Evolutionary conservation across 805 yeast genomes (phyloP), one percentile per base, ranked within the genome.

Genomic region (Candida namnaoensis): DNA sequence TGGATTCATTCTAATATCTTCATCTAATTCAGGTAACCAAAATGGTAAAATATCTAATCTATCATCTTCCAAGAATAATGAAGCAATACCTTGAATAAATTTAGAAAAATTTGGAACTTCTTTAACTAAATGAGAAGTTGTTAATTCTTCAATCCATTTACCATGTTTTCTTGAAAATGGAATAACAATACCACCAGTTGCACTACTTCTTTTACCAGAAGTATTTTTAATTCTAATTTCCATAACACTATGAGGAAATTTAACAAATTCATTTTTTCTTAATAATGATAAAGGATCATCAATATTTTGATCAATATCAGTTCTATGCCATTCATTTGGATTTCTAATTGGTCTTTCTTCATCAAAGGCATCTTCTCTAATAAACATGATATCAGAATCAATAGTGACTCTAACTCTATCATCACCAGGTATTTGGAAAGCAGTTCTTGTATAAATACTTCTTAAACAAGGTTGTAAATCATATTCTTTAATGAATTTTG

Each of bases 401-500:
- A 91, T 86, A 36, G 86, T 81, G 46, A 93, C 80, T 59, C 98
- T 80, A 34, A 90, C 82, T 56, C 91, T 77, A 60, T 90, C 95
- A 60, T 93, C 98, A 44, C 97, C 97, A 3, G 99, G 99, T 53
- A 91, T 91, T 69, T 91, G 97, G 70, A 93, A 91, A 3, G 98
- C 98, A 6, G 96, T 86, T 62, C 98, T 76, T 35, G 88, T 85
- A 66, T 86, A 88, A 33, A 82, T 76, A 10, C 96, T 76, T 66
- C 98, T 80, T 58, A 93, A 65, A 34, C 86, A 77, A 12, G 99
- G 99, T 62, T 87, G 85, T 48, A 91, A 70, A 45, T 78, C 73
- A 51, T 80, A 71, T 41, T 78, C 78, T 35, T 62, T 57, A 47
- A 91, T 82, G 54, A 80, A 84, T 12, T 65, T 59, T 54, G 82